Evolutionary conservation across 306 rosid genomes (phyloP), one percentile per base, ranked within the genome.

Genomic region (Argentina anserina): DNA sequence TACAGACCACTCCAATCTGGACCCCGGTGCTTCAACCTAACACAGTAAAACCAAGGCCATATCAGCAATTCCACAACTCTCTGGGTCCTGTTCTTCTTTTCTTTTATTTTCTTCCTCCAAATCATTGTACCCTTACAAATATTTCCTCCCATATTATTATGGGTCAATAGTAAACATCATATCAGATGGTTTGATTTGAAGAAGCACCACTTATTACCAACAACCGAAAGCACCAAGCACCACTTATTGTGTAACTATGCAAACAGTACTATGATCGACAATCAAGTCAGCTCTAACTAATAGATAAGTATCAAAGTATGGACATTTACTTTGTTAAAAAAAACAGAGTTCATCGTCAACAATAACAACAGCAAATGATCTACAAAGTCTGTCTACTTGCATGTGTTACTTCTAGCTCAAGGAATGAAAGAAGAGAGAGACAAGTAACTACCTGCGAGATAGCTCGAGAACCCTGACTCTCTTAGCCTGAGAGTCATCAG

Each of bases 1-100:
- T 95, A 90, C 18, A 95, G 81, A 34, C 97, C 97, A 83, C 99
- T 91, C 99, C 97, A 95, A 26, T 95, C 99, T 10, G 97, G 97
- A 0, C 97, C 99, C 72, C 97, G 96, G 81, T 95, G 97, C 88
- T 87, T 91, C 96, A 95, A 81, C 74, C 97, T 95, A 74, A n/a
- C 45, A 68, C 75, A 21, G 37, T 9, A 62, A 65, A 2, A 1
- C 5, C 5, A 47, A 46, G 12, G 59, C 41, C 21, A 71, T 17
- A 45, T 67, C 79, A 63, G 40, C 20, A 23, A 28, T 7, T 15
- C 37, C 23, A 31, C 25, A 3, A 65, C 58, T 70, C 77, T 45
- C 58, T 45, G 5, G 43, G 34, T 43, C 8, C 1, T 33, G 18
- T 1, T 29, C 29, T 1, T 6, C 2, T 1, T 41, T 39, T 39